These are phyloP conservation scores for Vicia faba DNA, from an alignment of 306 rosid species.

Conservation along the genomic window DNA sequence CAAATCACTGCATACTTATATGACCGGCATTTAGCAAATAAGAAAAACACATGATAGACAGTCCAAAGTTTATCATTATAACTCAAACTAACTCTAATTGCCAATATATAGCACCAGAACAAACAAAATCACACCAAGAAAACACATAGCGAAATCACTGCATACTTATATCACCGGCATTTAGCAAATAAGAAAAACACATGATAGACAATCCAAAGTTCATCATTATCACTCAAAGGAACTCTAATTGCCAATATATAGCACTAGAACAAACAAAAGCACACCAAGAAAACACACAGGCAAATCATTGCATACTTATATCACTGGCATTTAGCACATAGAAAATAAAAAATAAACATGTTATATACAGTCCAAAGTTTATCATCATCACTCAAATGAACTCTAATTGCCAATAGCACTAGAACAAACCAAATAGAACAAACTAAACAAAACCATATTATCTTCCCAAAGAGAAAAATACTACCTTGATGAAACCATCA, in stretches of 20 bases:
- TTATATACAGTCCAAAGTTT: constrained; percentile 1
- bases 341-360: background rate
- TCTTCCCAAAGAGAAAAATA: background rate
- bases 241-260: background rate
- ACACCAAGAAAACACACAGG: background rate
- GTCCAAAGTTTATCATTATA: constrained; percentile 11
- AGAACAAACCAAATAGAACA: background rate
- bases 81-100: constrained; percentile 18
- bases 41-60: background rate
- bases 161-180: background rate
- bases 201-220: constrained; percentile 2
- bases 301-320: background rate
- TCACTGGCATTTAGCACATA: constrained; percentile 4
- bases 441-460: constrained; percentile 4
- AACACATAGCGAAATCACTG: background rate
- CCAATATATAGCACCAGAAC: background rate
- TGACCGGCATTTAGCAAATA: constrained; percentile 4
- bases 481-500: background rate
- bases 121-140: background rate
- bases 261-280: constrained; percentile 12
- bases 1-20: background rate
- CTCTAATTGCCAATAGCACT: background rate
- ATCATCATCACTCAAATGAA: constrained; percentile 21
- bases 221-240: constrained; percentile 17
- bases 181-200: background rate